phyloP scores from a whole-genome alignment of 1,284 basidiomycete species.

The Puccinia polysora region DNA sequence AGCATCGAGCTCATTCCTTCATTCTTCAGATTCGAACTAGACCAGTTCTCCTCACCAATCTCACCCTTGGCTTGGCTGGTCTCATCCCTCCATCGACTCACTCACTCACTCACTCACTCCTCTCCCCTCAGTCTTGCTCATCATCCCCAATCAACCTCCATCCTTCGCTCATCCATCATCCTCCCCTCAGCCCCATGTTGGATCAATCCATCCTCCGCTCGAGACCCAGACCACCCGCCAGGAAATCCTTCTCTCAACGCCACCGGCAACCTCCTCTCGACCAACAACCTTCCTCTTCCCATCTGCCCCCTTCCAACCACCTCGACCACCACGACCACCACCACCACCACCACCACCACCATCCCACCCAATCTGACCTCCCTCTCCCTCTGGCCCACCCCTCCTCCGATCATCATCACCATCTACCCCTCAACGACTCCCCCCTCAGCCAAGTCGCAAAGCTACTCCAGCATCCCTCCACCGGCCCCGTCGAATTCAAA shows the following conservation, averaged over 20 bases:
- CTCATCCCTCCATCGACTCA: too few relatives aligned
- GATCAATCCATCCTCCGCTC: slow-evolving; percentile 5
- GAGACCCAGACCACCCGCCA: slow-evolving; percentile 17
- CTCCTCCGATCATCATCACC: neutral
- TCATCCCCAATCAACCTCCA: too few relatives aligned
- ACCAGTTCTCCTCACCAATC: too few relatives aligned
- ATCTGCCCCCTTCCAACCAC: neutral
- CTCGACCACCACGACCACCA: neutral
- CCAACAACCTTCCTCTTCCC: neutral
- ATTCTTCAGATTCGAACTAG: too few relatives aligned
- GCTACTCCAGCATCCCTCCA: slow-evolving; percentile 6
- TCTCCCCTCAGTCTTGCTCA: too few relatives aligned
- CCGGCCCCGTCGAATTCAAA: slow-evolving; percentile 18
- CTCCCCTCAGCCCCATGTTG: too few relatives aligned
- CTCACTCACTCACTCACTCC: too few relatives aligned
- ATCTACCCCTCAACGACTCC: slow-evolving; percentile 28
- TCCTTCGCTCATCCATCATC: too few relatives aligned
- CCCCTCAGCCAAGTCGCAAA: slow-evolving; percentile 19
- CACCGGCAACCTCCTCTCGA: neutral
- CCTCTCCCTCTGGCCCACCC: neutral
- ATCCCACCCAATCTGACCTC: neutral
- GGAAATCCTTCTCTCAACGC: slow-evolving; percentile 23
- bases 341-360: too few relatives aligned
- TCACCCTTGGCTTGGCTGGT: too few relatives aligned
- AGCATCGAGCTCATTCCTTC: too few relatives aligned